phyloP scores from a whole-genome alignment of 805 yeast species.

The Starmerella apis region DNA sequence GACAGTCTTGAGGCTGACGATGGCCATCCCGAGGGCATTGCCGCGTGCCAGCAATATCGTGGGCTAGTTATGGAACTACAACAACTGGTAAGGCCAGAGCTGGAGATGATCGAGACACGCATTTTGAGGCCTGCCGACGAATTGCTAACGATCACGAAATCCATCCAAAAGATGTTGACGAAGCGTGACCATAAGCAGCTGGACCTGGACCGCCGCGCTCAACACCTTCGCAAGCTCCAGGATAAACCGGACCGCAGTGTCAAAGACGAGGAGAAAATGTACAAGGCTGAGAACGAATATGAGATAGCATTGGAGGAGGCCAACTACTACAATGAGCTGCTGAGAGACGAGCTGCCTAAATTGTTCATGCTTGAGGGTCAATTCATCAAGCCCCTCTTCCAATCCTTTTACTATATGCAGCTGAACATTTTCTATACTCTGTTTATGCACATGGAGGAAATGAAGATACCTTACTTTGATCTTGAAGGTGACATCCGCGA shows the following conservation, averaged over 20 bases:
- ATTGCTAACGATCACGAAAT: conserved; percentile 64
- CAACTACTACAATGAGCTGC: conserved; percentile 90
- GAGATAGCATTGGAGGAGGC: conserved; percentile 90
- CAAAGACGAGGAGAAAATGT: conserved; percentile 85
- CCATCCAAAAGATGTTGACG: conserved; percentile 84
- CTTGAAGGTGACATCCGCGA: conserved; percentile 72
- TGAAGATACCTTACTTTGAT: conserved; percentile 95
- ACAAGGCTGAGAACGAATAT: conserved; percentile 78
- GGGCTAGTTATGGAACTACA: conserved; percentile 80
- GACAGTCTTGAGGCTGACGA: conserved; percentile 65
- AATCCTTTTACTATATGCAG: conserved; percentile 94
- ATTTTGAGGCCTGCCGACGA: conserved; percentile 89
- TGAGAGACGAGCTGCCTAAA: conserved; percentile 80
- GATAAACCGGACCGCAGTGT: conserved; percentile 71
- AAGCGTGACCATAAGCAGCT: conserved; percentile 93
- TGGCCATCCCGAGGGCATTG: conserved; percentile 82
- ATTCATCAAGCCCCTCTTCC: conserved; percentile 86
- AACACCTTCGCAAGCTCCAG: conserved; percentile 59
- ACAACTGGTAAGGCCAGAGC: conserved; percentile 77
- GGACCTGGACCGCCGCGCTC: conserved; percentile 79
- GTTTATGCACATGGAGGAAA: conserved; percentile 82
- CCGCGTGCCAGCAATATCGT: conserved; percentile 85
- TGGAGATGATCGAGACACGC: conserved; percentile 81
- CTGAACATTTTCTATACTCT: conserved; percentile 90
- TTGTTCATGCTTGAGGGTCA: conserved; percentile 82